Evolutionary conservation across 805 yeast genomes (phyloP).

Genomic region (Clavispora vitiphila): DNA sequence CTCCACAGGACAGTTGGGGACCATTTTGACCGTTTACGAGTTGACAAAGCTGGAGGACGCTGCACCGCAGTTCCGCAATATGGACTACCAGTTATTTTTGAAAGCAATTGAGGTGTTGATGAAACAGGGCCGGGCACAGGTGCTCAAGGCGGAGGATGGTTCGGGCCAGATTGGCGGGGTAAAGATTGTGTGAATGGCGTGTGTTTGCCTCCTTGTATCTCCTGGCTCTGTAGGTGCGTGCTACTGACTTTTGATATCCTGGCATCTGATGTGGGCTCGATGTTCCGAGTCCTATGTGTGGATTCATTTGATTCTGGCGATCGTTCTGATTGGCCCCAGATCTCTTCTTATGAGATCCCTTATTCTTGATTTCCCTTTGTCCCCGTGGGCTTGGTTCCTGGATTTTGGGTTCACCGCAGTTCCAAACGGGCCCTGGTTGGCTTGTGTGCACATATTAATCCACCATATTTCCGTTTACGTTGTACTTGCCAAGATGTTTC

Average conservation of each 20-base stretch:
- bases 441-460: neutral
- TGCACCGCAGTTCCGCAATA: conserved; percentile 51
- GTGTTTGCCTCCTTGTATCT: too few species aligned
- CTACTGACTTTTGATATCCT: too few species aligned
- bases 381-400: too few species aligned
- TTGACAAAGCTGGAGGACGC: conserved; percentile 52
- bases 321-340: too few species aligned
- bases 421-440: neutral
- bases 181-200: conserved; percentile 46
- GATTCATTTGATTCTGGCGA: too few species aligned
- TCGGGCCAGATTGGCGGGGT: conserved; percentile 62
- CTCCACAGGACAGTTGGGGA: conserved; percentile 68
- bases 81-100: conserved; percentile 54
- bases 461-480: neutral
- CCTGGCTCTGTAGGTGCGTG: too few species aligned
- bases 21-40: conserved; percentile 80
- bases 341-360: too few species aligned
- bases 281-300: too few species aligned
- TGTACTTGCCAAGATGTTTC: neutral
- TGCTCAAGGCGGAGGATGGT: conserved; percentile 63
- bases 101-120: conserved; percentile 54
- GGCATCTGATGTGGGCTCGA: too few species aligned
- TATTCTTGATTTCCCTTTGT: too few species aligned
- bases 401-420: too few species aligned
- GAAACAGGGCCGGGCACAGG: conserved; percentile 66